A percentile compares a stretch with the other conserved stretches of the same genome.
phyloP scores from a whole-genome alignment of 139 green algal species.

The Dunaliella primolecta region DNA sequence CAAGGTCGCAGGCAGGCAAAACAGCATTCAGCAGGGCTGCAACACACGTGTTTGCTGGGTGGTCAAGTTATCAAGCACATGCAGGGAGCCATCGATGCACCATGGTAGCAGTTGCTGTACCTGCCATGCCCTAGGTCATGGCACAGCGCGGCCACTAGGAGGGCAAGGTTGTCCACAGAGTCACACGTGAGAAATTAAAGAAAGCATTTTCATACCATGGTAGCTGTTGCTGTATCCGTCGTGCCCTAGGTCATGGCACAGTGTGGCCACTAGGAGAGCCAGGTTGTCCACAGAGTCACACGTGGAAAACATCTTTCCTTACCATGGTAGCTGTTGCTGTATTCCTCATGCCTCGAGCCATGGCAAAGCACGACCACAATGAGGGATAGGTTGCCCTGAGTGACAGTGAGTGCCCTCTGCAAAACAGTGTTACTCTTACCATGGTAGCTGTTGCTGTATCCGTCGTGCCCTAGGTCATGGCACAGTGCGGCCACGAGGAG shows the following conservation, averaged over 20 bases:
- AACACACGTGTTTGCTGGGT: too few relatives aligned
- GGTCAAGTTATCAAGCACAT: too few relatives aligned
- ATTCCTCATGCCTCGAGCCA: conserved; percentile 67
- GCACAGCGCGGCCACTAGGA: conserved; percentile 59
- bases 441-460: conserved; percentile 62
- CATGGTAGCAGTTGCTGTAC: conserved; percentile 59
- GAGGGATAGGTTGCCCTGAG: conserved; percentile 51
- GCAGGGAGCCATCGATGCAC: too few relatives aligned
- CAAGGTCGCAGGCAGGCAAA: too few relatives aligned
- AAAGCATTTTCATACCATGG: conserved; percentile 45
- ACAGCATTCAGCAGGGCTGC: too few relatives aligned
- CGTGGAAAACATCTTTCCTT: too few relatives aligned
- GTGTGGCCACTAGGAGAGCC: conserved; percentile 48
- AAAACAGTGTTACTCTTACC: too few relatives aligned
- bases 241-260: conserved; percentile 74
- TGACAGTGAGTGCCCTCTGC: conserved; percentile 33
- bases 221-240: conserved; percentile 64
- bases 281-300: conserved; percentile 56
- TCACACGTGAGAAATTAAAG: too few relatives aligned
- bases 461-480: conserved; percentile 73
- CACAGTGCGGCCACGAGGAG: conserved; percentile 60
- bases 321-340: conserved; percentile 60
- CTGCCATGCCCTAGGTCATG: conserved; percentile 73
- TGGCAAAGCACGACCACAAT: conserved; percentile 63
- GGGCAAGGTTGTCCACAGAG: conserved; percentile 50